Base-by-base conservation (phyloP, 2,329 filamentous ascomycete genomes). In the Dendrostoma leiphaemia region DNA sequence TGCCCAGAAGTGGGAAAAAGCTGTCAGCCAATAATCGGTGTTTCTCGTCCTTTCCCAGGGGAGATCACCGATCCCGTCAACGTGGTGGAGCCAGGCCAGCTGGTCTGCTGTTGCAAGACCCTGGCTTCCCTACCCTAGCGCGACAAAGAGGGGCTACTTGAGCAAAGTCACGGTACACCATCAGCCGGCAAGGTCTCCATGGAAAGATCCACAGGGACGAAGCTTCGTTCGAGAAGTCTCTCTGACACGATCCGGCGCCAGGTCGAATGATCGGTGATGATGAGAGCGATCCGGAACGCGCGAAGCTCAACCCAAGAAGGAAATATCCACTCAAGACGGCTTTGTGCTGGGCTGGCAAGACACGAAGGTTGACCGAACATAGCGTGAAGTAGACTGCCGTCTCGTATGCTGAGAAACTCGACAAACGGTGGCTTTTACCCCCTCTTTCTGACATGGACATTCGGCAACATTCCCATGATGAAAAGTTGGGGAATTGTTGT, bases 11-110 rank as follows among this genome's bases (percentile, higher is more conserved):
- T 49, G 47, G 47, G 47, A 32, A 41, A 49, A 49, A 49, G 47
- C 37, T 49, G 47, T 32, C 37, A 49, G 37, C 47, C 47, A 49
- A 49, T 49, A 49, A 49, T 49, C 47, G 47, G 47, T 19, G 47
- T 49, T 49, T 49, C 10, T 40, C 15, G 17, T 26, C 35, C 9
- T 38, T 38, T 17, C 21, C 3, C 35, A 15, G 21, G 21, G 31
- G 26, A 7, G 24, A 49, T 49, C 47, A 49, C 47, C 47, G 47
- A 49, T 49, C 35, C 26, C 47, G 47, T 49, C 47, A 21, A 49
- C 26, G 35, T 40, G 46, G 34, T 19, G 46, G 44, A 19, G n/a
- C 28, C 17, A 35, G 46, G 17, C 34, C 21, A 29, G 32, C 26
- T 38, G 6, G n/a, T n/a, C n/a, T n/a, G n/a, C n/a, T n/a, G n/a